Evolutionary conservation across 805 yeast species (phyloP).

Genomic region (Blastobotrys americana): DNA sequence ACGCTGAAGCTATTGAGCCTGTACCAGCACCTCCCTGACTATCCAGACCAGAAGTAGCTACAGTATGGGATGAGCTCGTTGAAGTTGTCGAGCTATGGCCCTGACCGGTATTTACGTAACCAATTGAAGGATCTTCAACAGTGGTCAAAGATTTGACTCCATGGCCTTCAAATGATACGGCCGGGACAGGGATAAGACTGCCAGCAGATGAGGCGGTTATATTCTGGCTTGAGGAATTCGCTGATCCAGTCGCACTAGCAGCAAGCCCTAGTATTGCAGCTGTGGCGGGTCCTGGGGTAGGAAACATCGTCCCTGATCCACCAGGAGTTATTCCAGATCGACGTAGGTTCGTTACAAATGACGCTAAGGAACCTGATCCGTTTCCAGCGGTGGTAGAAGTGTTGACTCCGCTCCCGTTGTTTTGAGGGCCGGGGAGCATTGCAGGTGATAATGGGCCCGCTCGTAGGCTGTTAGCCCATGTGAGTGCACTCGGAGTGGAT

Average conservation of each 20-base stretch:
- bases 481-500: conserved; percentile 9
- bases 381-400: conserved; percentile 22
- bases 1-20: too few species aligned
- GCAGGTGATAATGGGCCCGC: conserved; percentile 35
- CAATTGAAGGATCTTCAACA: too few species aligned
- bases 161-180: neutral
- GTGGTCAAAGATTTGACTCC: neutral
- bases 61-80: too few species aligned
- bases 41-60: too few species aligned
- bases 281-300: conserved; percentile 32
- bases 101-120: too few species aligned
- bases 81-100: too few species aligned
- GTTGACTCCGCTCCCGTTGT: conserved; percentile 8
- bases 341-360: conserved; percentile 1
- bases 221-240: conserved; percentile 5
- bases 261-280: conserved; percentile 33
- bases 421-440: conserved; percentile 30
- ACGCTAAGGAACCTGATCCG: conserved; percentile 1
- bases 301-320: conserved; percentile 30
- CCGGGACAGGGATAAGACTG: conserved; percentile 1
- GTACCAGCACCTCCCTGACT: too few species aligned
- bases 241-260: neutral
- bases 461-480: conserved; percentile 23
- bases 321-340: conserved; percentile 35
- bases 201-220: conserved; percentile 11